Base-by-base conservation (phyloP, 805 yeast species). In the Metschnikowia peoriensis region DNA sequence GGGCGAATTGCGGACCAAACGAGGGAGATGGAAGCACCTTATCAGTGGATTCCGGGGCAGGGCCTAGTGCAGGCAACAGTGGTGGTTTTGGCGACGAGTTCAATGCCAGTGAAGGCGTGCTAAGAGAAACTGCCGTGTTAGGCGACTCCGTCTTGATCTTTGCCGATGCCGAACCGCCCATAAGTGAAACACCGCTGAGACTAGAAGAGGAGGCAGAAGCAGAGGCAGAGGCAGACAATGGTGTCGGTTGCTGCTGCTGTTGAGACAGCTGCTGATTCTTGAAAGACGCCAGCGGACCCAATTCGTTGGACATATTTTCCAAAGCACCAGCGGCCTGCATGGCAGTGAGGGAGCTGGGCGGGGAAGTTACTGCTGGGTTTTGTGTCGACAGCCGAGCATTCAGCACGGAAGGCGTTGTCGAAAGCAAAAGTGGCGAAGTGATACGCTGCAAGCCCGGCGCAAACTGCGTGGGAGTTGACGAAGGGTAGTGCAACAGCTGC, bases 391-490 rank as follows among this genome's bases (percentile, higher is more conserved):
- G 22, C 22, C 77, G 66, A 1, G 76, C 68, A 68, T 59, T 78
- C 62, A 68, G 79, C 63, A 68, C 66, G 52, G 72, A 73, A 40
- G 80, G 60, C 27, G 82, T 58, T 14, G 84, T 80, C 7, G 85
- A 79, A 42, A 85, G 71, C 53, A 85, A 67, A 47, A 85, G 69
- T 0, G 89, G 89, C 14, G 88, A 83, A 0, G 89, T 84, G 52
- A 85, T 84, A 37, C 84, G 66, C 54, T 81, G 79, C 47, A 85
- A 66, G 41, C 84, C 84, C 0, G 86, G 82, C 32, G 86, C 88
- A 73, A 82, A 85, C 61, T 83, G 88, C 1, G 88, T 80, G 14
- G 89, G 89, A 1, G 88, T 83, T 0, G 87, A 82, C 4, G 82
- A 73, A 7, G 89, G 89, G 62, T 83, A 84, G 65, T 84, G 85